phyloP scores from a whole-genome alignment of 2,329 filamentous ascomycete species.

The Clonostachys byssicola region DNA sequence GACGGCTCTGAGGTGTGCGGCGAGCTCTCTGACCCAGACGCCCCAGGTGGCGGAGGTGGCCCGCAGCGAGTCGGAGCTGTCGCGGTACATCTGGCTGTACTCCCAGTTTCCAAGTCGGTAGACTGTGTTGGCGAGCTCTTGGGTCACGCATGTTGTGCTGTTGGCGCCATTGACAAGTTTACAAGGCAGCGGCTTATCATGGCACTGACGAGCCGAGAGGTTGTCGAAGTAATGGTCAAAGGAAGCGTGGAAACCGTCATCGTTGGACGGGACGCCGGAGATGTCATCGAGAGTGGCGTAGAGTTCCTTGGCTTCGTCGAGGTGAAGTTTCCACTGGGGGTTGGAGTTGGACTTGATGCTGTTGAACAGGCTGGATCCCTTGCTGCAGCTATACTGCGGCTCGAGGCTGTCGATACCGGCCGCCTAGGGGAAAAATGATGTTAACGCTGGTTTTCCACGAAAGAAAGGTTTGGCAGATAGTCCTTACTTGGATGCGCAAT shows the following conservation, averaged over 20 bases:
- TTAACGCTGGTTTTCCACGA: background rate
- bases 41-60: slow-evolving; percentile 61
- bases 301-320: slow-evolving; percentile 49
- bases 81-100: slow-evolving; percentile 75
- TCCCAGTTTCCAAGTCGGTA: slow-evolving; percentile 78
- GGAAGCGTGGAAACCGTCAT: slow-evolving; percentile 62
- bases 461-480: background rate
- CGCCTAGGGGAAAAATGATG: slow-evolving; percentile 21
- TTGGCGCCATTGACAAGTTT: slow-evolving; percentile 39
- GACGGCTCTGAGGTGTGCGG: slow-evolving; percentile 55
- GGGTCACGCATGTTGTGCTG: slow-evolving; percentile 55
- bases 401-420: slow-evolving; percentile 66
- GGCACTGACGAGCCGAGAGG: slow-evolving; percentile 73
- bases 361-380: slow-evolving; percentile 36
- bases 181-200: slow-evolving; percentile 69
- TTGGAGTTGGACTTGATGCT: slow-evolving; percentile 37
- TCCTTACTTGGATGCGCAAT: slow-evolving; percentile 36
- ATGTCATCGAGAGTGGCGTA: slow-evolving; percentile 61
- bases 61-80: slow-evolving; percentile 54
- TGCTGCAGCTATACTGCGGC: slow-evolving; percentile 64
- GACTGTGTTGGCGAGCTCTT: slow-evolving; percentile 60
- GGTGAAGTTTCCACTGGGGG: slow-evolving; percentile 58
- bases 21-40: slow-evolving; percentile 71
- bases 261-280: slow-evolving; percentile 55
- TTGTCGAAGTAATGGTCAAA: slow-evolving; percentile 87